Evolutionary conservation across 345 rosid genomes (phyloP).

Genomic region (Salix arbutifolia): DNA sequence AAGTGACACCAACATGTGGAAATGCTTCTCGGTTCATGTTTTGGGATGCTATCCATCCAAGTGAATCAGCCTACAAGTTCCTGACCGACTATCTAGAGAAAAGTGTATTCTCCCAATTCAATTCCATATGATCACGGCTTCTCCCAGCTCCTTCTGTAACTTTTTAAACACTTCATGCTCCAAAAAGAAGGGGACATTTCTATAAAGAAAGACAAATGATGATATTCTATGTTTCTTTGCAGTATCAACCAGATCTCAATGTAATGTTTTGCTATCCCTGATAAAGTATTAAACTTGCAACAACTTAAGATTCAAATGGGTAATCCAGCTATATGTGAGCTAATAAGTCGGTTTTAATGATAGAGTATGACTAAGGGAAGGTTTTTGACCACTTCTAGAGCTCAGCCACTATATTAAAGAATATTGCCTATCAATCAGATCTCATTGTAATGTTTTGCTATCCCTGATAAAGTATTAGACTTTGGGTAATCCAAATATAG

Average conservation of each 20-base stretch:
- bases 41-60: conserved; percentile 18
- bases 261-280: neutral
- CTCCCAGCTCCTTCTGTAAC: neutral
- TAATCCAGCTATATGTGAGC: no score
- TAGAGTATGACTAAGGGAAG: no score
- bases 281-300: neutral
- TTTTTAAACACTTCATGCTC: neutral
- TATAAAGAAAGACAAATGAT: no score
- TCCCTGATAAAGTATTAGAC: no score
- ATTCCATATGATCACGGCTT: neutral
- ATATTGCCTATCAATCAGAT: no score
- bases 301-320: no score
- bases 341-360: no score
- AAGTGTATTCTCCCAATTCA: conserved; percentile 5
- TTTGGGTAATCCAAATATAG: no score
- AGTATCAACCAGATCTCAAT: neutral
- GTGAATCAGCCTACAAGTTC: conserved; percentile 1
- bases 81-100: conserved; percentile 12
- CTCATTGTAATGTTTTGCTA: neutral
- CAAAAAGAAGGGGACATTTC: neutral
- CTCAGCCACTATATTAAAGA: no score
- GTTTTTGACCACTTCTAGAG: no score
- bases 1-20: neutral
- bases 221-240: neutral
- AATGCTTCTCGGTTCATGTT: conserved; percentile 1